A percentile compares a stretch with the other conserved stretches of the same genome.
These are phyloP conservation scores for Schizophyllum amplum DNA, from an alignment of 1,284 basidiomycete species.

Conservation along the genomic window DNA sequence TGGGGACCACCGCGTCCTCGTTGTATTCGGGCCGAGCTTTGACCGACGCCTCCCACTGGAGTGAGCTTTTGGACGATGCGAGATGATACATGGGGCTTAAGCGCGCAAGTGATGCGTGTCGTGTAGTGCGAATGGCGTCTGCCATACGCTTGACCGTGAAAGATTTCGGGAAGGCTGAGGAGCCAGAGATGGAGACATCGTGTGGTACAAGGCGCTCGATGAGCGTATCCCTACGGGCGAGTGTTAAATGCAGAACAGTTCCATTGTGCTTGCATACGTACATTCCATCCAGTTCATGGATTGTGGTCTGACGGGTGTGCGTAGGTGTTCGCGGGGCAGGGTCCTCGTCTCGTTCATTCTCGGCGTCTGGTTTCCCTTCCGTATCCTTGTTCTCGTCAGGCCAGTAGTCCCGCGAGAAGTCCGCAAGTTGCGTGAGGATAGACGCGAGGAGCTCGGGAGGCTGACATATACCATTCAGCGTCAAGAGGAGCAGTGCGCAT, in stretches of 20 bases:
- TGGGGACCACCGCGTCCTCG: conserved; percentile 47
- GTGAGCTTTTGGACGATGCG: conserved; percentile 57
- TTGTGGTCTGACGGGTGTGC: not conserved
- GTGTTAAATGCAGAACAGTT: conserved; percentile 11
- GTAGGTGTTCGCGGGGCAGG: not conserved
- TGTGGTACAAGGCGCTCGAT: conserved; percentile 33
- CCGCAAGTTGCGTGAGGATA: conserved; percentile 45
- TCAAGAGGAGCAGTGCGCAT: conserved; percentile 3
- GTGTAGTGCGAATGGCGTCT: conserved; percentile 52
- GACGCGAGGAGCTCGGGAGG: conserved; percentile 57
- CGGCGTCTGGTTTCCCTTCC: not conserved
- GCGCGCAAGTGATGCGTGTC: conserved; percentile 43
- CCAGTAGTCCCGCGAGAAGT: conserved; percentile 43
- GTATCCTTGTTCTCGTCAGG: conserved; percentile 16
- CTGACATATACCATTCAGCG: conserved; percentile 26
- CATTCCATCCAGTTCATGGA: not conserved
- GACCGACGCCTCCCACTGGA: conserved; percentile 63
- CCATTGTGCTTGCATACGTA: conserved; percentile 11
- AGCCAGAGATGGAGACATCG: conserved; percentile 32
- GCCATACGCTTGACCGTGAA: conserved; percentile 47
- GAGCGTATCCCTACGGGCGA: conserved; percentile 19
- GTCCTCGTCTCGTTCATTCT: not conserved
- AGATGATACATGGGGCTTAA: conserved; percentile 58
- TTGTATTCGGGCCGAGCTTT: conserved; percentile 41
- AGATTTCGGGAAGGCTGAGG: conserved; percentile 43